phyloP scores from a whole-genome alignment of 768 basidiomycete species.

The Phylloporus arenicola region DNA sequence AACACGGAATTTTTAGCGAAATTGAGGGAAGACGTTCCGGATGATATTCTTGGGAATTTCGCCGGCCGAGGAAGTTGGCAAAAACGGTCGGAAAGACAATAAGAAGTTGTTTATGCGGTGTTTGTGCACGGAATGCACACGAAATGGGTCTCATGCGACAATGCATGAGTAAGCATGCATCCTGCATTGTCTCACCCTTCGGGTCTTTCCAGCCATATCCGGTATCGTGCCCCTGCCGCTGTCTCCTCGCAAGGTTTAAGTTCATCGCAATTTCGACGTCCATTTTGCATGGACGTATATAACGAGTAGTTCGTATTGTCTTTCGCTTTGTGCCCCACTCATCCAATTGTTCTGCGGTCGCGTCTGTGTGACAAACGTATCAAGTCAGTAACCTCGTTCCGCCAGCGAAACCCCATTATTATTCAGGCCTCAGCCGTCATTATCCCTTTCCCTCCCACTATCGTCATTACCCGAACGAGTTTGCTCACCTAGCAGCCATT shows the following conservation, averaged over 20 bases:
- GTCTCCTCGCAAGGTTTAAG: constrained; percentile 23
- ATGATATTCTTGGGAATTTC: constrained; percentile 29
- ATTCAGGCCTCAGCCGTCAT: constrained; percentile 24
- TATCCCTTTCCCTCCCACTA: constrained; percentile 26
- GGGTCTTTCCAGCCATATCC: constrained; percentile 20
- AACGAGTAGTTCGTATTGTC: constrained; percentile 52
- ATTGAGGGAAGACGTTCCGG: constrained; percentile 15
- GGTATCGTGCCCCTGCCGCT: constrained; percentile 17
- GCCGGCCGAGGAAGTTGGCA: constrained; percentile 29
- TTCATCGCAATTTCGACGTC: constrained; percentile 35
- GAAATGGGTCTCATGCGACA: constrained; percentile 30
- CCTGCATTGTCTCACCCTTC: constrained; percentile 32
- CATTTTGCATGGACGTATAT: constrained; percentile 41
- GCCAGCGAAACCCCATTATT: constrained; percentile 42
- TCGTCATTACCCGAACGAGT: constrained; percentile 32
- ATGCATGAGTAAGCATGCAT: constrained; percentile 29
- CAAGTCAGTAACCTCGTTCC: constrained; percentile 40
- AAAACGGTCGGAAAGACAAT: constrained; percentile 42
- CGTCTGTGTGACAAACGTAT: constrained; percentile 47
- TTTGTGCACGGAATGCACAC: constrained; percentile 39
- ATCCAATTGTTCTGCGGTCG: constrained; percentile 56
- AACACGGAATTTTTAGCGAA: constrained; percentile 30
- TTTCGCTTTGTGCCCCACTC: constrained; percentile 52
- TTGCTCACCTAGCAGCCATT: constrained; percentile 31
- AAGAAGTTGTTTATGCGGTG: constrained; percentile 38